Evolutionary conservation across 495 filamentous ascomycete species (phyloP), one percentile per base, ranked within the genome.

Genomic region (Apodospora peruviana): DNA sequence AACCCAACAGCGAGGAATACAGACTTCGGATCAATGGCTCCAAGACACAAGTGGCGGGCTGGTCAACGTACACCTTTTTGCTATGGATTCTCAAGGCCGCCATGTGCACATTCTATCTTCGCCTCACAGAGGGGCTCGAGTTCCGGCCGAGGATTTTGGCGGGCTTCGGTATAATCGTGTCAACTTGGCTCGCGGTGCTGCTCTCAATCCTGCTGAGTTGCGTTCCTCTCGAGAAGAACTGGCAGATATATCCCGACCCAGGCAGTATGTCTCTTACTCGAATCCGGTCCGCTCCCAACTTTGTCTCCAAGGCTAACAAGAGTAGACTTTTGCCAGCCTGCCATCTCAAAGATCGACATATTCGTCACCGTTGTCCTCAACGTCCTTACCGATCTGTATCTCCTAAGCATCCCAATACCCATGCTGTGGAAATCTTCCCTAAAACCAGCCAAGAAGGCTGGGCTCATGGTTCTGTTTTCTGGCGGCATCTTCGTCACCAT

Each of bases 81-180:
- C 53, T 85, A 9, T 85, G 79, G 79, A 53, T 69, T 24, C 43
- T 85, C 47, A 85, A 85, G 58, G 62, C 75, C 0, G 76, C 77
- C 56, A 75, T 83, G 71, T 71, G 73, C 23, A 61, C 76, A 18
- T 83, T 84, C 50, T 85, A 81, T 51, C 69, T 74, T n/a, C 68
- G 80, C 48, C 67, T 85, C 27, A 84, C 79, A 46, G 63, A 73
- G 7, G 79, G 79, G 1, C 56, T 73, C n/a, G 55, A 76, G 44
- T 78, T 78, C 63, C 57, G 58, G 10, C 55, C 64, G 10, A 74
- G 80, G 17, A 73, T 83, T n/a, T 66, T 65, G 22, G 53, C 76
- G 41, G 80, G 77, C 2, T 83, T 79, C 47, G 60, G 57, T 16
- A 49, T 83, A 24, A 71, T 84, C 45, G 68, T 56, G 0, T 25